Evolutionary conservation across 768 basidiomycete species (phyloP), one percentile per base, ranked within the genome.

Genomic region (Leccinum imitatum): DNA sequence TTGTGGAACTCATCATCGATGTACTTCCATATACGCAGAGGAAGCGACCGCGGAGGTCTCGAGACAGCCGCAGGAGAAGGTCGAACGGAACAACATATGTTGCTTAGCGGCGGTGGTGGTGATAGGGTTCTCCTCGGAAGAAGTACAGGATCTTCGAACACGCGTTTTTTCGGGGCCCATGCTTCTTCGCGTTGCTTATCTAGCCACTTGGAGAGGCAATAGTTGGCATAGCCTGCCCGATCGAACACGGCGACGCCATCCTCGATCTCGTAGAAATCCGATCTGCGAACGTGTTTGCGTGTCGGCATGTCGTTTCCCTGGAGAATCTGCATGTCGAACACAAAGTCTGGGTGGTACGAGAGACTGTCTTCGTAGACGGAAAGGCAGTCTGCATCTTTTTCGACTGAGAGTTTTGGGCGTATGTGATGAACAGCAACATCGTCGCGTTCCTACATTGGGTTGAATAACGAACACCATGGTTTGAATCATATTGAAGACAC

Each of bases 351-450:
- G 60, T 69, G 48, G 17, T 66, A 61, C 7, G 66, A 65, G 11
- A 68, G 58, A 57, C 69, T 73, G 13, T 73, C 72, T 54, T 74
- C 72, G 37, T 73, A 73, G 15, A 71, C 48, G 11, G 73, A 73
- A 8, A 9, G 33, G 14, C 52, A 48, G 44, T 73, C 71, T 44
- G 51, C 23, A 37, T 74, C 69, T 44, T 53, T 25, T 50, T 63
- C 61, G 17, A 27, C 44, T 19, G 27, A 14, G 4, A 61, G 50
- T 15, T 64, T 44, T 10, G 51, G 17, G 13, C 27, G 11, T 6
- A 54, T 33, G 30, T 17, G 27, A 31, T 17, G 47, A 4, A 53
- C 52, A n/a, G 31, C 1, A 19, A 17, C 35, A 21, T 63, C 54
- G 33, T 54, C 59, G 21, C 27, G 54, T 39, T 54, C 61, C 71